Conservation (phyloP, 2,329 filamentous ascomycete species). For the Colletotrichum gloeosporioides region DNA sequence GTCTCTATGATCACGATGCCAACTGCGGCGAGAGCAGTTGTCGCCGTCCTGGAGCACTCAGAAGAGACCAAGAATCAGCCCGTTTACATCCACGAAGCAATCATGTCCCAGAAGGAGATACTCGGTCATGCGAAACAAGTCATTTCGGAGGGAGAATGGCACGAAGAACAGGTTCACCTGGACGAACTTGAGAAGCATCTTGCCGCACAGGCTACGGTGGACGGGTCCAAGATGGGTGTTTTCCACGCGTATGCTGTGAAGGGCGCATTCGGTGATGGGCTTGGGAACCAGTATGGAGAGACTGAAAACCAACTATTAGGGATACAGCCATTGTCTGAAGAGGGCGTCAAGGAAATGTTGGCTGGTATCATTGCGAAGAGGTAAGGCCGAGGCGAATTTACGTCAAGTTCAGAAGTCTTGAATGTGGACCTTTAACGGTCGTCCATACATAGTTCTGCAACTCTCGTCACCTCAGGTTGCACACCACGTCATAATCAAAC, state of each 20-base stretch:
- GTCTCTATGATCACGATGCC: neutral
- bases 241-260: neutral
- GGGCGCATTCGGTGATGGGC: neutral
- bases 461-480: neutral
- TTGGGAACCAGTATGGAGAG: neutral
- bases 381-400: neutral
- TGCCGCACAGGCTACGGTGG: neutral
- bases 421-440: fast-evolving
- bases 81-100: neutral
- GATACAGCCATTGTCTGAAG: neutral
- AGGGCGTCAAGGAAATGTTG: neutral
- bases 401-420: neutral
- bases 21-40: neutral
- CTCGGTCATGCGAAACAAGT: neutral
- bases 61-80: neutral
- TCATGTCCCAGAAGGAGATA: neutral
- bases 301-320: neutral
- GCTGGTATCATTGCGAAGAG: neutral
- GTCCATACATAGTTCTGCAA: fast-evolving
- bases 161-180: neutral
- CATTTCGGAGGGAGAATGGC: neutral
- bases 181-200: neutral
- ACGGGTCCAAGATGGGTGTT: neutral
- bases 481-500: neutral
- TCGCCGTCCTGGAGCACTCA: neutral